A percentile compares a stretch with the other conserved stretches of the same genome.
Conservation (phyloP, 495 filamentous ascomycete genomes). For the Penicillium cosmopolitanum region DNA sequence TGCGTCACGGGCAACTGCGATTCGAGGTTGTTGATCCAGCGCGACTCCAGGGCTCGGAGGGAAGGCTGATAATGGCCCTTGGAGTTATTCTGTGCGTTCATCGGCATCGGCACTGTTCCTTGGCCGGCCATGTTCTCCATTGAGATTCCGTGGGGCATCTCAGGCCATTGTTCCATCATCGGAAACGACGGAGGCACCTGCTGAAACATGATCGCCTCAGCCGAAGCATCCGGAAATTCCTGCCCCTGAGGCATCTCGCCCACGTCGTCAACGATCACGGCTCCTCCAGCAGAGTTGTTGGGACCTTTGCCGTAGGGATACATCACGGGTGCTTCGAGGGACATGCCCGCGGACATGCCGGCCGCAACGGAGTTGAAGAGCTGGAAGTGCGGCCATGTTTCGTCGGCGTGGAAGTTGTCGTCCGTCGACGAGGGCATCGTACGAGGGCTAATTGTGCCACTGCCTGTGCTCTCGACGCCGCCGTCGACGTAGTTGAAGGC, state of each 20-base stretch:
- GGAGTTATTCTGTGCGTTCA: conserved; percentile 28
- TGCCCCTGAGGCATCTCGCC: conserved; percentile 40
- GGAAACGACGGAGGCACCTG: conserved; percentile 41
- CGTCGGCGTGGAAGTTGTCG: conserved; percentile 48
- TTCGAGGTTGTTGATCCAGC: conserved; percentile 44
- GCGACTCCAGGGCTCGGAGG: conserved; percentile 41
- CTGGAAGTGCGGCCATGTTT: conserved; percentile 48
- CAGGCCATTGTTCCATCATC: conserved; percentile 41
- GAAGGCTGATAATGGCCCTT: conserved; percentile 38
- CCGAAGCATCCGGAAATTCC: conserved; percentile 38
- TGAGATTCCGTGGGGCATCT: conserved; percentile 22
- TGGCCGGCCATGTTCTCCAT: conserved; percentile 30
- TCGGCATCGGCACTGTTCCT: conserved; percentile 25
- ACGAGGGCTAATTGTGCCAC: conserved; percentile 46
- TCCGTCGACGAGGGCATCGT: conserved; percentile 49
- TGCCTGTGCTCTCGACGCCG: conserved; percentile 39
- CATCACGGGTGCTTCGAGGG: conserved; percentile 42
- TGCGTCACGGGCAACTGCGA: conserved; percentile 41
- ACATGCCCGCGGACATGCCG: conserved; percentile 40
- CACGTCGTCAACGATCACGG: conserved; percentile 48
- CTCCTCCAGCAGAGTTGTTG: conserved; percentile 31
- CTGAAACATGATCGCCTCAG: conserved; percentile 41
- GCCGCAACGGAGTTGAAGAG: conserved; percentile 42
- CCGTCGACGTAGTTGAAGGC: conserved; percentile 39
- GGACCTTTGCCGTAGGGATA: conserved; percentile 44